Conservation (phyloP, 345 rosid genomes). For the Arabidopsis thaliana region DNA sequence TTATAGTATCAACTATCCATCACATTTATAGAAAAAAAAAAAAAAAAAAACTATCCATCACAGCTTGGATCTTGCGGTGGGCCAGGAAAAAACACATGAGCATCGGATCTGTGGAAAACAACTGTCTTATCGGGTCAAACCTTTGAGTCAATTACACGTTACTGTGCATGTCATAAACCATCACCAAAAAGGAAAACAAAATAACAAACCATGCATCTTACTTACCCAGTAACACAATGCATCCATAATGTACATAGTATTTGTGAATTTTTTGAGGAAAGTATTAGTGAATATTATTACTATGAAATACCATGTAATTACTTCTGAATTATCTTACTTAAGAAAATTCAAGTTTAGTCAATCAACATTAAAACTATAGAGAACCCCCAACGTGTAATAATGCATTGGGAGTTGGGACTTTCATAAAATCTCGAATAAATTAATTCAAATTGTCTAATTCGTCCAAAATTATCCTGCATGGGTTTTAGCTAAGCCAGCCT, state of each 20-base stretch:
- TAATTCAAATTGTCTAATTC: conserved; percentile 23
- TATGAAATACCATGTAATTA: background rate
- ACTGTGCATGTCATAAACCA: conserved; percentile 21
- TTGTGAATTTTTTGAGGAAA: background rate
- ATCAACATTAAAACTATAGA: background rate
- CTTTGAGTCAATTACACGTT: conserved; percentile 40
- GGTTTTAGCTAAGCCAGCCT: conserved; percentile 30
- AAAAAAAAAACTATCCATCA: background rate
- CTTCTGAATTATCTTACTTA: background rate
- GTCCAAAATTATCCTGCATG: conserved; percentile 34
- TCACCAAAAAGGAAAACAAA: background rate
- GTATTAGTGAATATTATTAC: background rate
- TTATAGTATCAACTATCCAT: background rate
- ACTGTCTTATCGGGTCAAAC: background rate
- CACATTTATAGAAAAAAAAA: too few species aligned
- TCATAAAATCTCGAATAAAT: background rate
- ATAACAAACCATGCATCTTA: conserved; percentile 5
- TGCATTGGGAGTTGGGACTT: background rate
- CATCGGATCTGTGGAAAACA: conserved; percentile 7
- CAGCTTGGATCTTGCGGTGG: conserved; percentile 14
- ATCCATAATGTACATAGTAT: background rate
- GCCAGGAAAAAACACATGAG: background rate
- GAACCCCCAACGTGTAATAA: background rate
- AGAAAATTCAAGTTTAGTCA: conserved; percentile 4
- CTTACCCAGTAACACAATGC: conserved; percentile 1